Evolutionary conservation across 345 rosid species (phyloP).

Genomic region (Anacardium occidentale): DNA sequence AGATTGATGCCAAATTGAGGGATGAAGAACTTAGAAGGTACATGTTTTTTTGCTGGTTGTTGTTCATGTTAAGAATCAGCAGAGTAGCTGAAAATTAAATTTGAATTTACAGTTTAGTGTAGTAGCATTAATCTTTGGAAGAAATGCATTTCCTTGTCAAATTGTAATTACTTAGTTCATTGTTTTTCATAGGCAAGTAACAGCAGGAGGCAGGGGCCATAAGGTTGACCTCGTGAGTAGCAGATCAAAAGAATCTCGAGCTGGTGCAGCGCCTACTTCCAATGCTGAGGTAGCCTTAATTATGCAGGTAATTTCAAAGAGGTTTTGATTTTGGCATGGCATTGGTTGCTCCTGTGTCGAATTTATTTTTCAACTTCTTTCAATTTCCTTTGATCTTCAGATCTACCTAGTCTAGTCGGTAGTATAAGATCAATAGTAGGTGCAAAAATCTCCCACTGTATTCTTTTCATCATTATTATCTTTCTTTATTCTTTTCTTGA

Average conservation of each 20-base stretch:
- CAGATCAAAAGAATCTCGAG: constrained; percentile 29
- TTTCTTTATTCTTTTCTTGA: background rate
- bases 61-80: background rate
- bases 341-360: background rate
- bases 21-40: constrained; percentile 84
- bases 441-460: background rate
- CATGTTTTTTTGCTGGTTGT: constrained; percentile 10
- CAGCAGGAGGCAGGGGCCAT: constrained; percentile 30
- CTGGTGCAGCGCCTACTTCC: constrained; percentile 21
- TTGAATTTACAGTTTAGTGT: background rate
- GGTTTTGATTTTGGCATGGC: background rate
- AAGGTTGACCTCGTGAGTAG: constrained; percentile 29
- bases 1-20: constrained; percentile 82
- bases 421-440: background rate
- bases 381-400: background rate
- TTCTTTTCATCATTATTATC: background rate
- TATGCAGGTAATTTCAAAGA: constrained; percentile 43
- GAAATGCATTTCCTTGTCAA: background rate
- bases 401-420: background rate
- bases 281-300: constrained; percentile 27
- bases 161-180: background rate
- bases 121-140: background rate
- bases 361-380: background rate
- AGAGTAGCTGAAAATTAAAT: constrained; percentile 5
- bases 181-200: constrained; percentile 40